Evolutionary conservation across 768 basidiomycete species (phyloP), one percentile per base, ranked within the genome.

Genomic region (Pleurotus djamor): DNA sequence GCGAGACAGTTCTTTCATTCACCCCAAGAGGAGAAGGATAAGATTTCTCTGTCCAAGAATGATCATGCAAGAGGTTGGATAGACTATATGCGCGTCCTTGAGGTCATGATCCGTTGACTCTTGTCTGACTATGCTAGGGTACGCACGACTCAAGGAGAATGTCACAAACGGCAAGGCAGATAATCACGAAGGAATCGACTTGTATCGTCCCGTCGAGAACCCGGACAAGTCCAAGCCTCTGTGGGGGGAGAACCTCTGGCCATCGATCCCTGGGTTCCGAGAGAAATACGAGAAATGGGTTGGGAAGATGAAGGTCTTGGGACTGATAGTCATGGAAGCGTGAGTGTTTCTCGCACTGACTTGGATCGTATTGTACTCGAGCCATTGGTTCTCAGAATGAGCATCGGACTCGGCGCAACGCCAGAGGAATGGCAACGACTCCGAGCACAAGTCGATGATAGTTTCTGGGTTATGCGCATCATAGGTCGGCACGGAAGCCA

Each of bases 221-320:
- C 86, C 89, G 0, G 86, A 93, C 68, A 91, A 82, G 72, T 79
- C 82, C 7, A 84, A 83, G 55, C 83, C 85, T 0, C 71, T 96
- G 0, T 88, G 89, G 85, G 94, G 94, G 10, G 84, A 86, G 70
- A 97, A 96, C 67, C 93, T 92, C 60, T 96, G 92, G 89, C 94
- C 94, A 0, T 64, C 66, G 2, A 60, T 83, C 2, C 76, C 86
- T 1, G 72, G 68, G 0, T 94, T 95, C 66, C 76, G 71, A 59
- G 76, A 80, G 38, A 87, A 80, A 63, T 91, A 89, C 64, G 85
- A 91, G 59, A 66, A 64, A 4, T 96, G 94, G 93, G 76, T 90
- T 2, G 83, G 84, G 65, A 94, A 90, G 79, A 96, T 96, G 95
- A 89, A 91, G 70, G 73, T 64, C 3, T 75, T 96, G 2, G 95